These are phyloP conservation scores for Coemansia sp. DNA, from an alignment of 192 early-diverging fungal species.

Conservation along the genomic window DNA sequence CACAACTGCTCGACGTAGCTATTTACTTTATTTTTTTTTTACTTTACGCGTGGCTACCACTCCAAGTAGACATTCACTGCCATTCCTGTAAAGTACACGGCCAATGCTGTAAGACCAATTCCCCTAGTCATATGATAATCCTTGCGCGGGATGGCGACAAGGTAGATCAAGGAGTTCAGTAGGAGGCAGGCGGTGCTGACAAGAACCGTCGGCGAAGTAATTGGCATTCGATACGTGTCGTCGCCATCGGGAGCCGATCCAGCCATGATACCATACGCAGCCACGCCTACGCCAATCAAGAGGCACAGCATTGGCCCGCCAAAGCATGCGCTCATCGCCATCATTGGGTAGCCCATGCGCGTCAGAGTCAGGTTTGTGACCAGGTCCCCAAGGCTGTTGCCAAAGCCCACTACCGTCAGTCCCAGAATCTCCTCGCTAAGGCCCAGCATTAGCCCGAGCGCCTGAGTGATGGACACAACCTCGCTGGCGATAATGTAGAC, in stretches of 20 bases:
- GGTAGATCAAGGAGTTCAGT: slow-evolving; percentile 61
- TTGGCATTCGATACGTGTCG: slow-evolving; percentile 59
- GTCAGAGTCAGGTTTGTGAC: slow-evolving; percentile 94
- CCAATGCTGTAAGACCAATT: slow-evolving; percentile 63
- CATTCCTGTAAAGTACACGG: slow-evolving; percentile 65
- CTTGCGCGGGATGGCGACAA: slow-evolving; percentile 64
- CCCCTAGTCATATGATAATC: slow-evolving; percentile 64
- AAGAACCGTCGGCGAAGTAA: slow-evolving; percentile 67
- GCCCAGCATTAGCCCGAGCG: slow-evolving; percentile 76
- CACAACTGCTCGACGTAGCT: not conserved
- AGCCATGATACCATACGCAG: slow-evolving; percentile 64
- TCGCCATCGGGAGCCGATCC: slow-evolving; percentile 40
- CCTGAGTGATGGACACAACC: slow-evolving; percentile 82
- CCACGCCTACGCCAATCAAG: slow-evolving; percentile 83
- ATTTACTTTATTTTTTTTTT: not conserved
- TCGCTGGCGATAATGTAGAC: slow-evolving; percentile 90
- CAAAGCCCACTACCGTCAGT: slow-evolving; percentile 85
- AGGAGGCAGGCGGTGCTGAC: slow-evolving; percentile 71
- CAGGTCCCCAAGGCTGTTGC: slow-evolving; percentile 86
- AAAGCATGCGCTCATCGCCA: slow-evolving; percentile 96
- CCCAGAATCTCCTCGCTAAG: slow-evolving; percentile 84
- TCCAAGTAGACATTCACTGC: slow-evolving; percentile 66
- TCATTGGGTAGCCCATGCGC: slow-evolving; percentile 86
- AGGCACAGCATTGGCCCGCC: slow-evolving; percentile 92
- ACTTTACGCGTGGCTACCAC: slow-evolving; percentile 12